Percentiles rank a stretch among this genome's conserved stretches.
Conservation (phyloP, 1,284 basidiomycete species). For the Omphalotus olearius region DNA sequence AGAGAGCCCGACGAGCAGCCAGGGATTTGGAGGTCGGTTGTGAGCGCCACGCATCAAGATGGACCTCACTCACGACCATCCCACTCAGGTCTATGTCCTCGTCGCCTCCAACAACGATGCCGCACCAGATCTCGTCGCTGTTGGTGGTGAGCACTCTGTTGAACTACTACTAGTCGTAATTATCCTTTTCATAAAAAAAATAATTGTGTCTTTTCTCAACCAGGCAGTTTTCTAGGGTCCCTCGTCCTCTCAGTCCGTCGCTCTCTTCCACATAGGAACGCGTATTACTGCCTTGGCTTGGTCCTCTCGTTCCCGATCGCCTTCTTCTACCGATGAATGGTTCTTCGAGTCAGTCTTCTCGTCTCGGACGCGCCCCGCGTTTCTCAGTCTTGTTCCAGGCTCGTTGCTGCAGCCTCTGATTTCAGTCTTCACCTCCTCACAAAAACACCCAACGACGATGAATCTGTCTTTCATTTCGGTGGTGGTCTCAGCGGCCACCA, state of each 20-base stretch:
- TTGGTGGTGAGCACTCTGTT: slow-evolving; percentile 69
- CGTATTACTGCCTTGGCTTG: slow-evolving; percentile 73
- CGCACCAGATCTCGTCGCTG: slow-evolving; percentile 61
- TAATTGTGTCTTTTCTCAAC: slow-evolving; percentile 14
- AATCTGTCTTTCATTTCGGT: slow-evolving; percentile 64
- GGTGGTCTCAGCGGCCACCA: slow-evolving; percentile 76
- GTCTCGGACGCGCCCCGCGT: slow-evolving; percentile 2
- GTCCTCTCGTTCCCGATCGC: slow-evolving; percentile 66
- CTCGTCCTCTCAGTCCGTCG: slow-evolving; percentile 44
- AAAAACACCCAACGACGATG: slow-evolving; percentile 44
- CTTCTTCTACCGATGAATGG: slow-evolving; percentile 62
- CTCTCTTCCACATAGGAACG: slow-evolving; percentile 70
- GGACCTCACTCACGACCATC: slow-evolving; percentile 57
- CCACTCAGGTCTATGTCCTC: slow-evolving; percentile 54
- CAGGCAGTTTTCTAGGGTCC: slow-evolving; percentile 27
- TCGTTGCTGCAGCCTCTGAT: slow-evolving; percentile 62
- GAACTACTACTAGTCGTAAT: slow-evolving; percentile 59
- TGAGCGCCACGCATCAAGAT: slow-evolving; percentile 25
- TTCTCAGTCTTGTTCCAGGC: slow-evolving; percentile 33
- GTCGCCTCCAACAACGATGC: slow-evolving; percentile 60
- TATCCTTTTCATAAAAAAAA: slow-evolving; percentile 7
- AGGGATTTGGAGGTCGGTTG: slow-evolving; percentile 53
- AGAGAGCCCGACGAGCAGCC: slow-evolving; percentile 53
- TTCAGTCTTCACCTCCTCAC: slow-evolving; percentile 66
- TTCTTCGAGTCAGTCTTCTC: slow-evolving; percentile 49